A percentile compares a stretch with the other conserved stretches of the same genome.
phyloP scores from a whole-genome alignment of 495 filamentous ascomycete genomes.

The Tricharina praecox region DNA sequence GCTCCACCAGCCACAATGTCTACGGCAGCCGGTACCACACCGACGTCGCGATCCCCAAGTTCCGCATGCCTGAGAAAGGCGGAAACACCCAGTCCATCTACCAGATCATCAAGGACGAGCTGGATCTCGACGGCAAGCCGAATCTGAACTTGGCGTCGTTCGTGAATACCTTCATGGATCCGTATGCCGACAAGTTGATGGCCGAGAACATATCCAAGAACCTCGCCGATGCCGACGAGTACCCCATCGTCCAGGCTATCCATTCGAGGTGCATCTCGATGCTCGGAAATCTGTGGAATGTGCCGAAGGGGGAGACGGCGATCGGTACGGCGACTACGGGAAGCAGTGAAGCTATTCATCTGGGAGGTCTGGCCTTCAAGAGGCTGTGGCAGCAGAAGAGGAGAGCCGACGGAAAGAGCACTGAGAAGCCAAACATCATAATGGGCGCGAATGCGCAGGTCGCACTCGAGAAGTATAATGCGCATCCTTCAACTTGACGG shows the following conservation, averaged over 20 bases:
- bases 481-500: too few relatives aligned
- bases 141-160: slow-evolving; percentile 59
- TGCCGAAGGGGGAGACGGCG: slow-evolving; percentile 46
- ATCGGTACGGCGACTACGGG: slow-evolving; percentile 59
- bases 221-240: slow-evolving; percentile 49
- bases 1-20: slow-evolving; percentile 35
- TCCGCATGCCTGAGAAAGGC: slow-evolving; percentile 43
- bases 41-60: slow-evolving; percentile 48
- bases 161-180: slow-evolving; percentile 58
- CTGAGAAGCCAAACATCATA: slow-evolving; percentile 50
- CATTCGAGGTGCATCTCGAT: slow-evolving; percentile 57
- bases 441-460: slow-evolving; percentile 69
- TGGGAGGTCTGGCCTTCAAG: slow-evolving; percentile 66
- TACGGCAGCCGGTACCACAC: slow-evolving; percentile 48
- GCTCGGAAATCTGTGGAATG: slow-evolving; percentile 52
- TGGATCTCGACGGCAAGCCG: slow-evolving; percentile 56
- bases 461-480: slow-evolving; percentile 50
- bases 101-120: slow-evolving; percentile 54
- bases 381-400: slow-evolving; percentile 56
- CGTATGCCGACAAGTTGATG: slow-evolving; percentile 46
- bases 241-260: slow-evolving; percentile 57
- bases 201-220: slow-evolving; percentile 55
- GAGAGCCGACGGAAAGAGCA: slow-evolving; percentile 42
- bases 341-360: slow-evolving; percentile 55
- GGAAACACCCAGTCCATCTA: slow-evolving; percentile 46